Evolutionary conservation across 1,284 basidiomycete species (phyloP).

Genomic region (Marasmius sp.): DNA sequence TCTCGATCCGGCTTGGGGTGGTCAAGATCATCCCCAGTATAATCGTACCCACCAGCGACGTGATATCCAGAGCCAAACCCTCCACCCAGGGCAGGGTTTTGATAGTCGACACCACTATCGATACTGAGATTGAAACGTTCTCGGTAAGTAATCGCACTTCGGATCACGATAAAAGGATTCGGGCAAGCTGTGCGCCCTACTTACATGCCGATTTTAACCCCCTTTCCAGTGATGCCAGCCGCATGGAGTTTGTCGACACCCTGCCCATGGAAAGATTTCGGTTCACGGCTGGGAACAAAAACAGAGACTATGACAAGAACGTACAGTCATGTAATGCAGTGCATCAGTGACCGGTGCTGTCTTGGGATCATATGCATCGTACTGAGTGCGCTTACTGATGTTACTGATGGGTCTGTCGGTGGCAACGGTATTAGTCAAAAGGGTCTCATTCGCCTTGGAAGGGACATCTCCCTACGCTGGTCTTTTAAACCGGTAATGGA

Average conservation of each 20-base stretch:
- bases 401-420: too few relatives aligned
- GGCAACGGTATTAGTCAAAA: too few relatives aligned
- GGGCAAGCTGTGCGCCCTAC: conserved; percentile 3
- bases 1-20: not conserved
- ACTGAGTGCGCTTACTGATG: too few relatives aligned
- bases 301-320: too few relatives aligned
- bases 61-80: not conserved
- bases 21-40: not conserved
- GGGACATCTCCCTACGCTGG: too few relatives aligned
- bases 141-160: too few relatives aligned
- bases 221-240: conserved; percentile 47
- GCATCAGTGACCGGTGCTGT: too few relatives aligned
- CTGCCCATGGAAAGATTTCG: conserved; percentile 11
- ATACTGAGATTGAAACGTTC: not conserved
- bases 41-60: not conserved
- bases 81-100: not conserved
- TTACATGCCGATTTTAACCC: conserved; percentile 51
- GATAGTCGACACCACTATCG: not conserved
- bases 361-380: too few relatives aligned
- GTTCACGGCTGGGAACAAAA: not conserved
- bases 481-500: too few relatives aligned
- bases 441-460: too few relatives aligned
- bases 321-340: too few relatives aligned
- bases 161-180: not conserved
- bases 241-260: conserved; percentile 51